Evolutionary conservation across 1,284 basidiomycete species (phyloP).

Genomic region (Gomphus sp.): DNA sequence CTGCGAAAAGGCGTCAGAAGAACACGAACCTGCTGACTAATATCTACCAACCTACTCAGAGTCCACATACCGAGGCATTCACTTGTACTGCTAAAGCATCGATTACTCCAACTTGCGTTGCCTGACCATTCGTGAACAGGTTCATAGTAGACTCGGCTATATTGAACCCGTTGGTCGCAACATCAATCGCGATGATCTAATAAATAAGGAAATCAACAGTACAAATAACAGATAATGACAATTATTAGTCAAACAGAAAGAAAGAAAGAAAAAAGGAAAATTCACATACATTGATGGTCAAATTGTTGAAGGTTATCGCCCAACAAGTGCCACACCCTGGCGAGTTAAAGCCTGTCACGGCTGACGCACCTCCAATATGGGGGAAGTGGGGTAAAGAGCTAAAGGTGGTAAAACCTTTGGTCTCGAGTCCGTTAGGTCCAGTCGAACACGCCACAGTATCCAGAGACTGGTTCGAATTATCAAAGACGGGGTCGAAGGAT

Average conservation of each 20-base stretch:
- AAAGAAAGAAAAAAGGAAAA: background rate
- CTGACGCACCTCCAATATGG: slow-evolving; percentile 33
- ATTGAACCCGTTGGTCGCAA: slow-evolving; percentile 22
- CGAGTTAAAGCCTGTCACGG: slow-evolving; percentile 34
- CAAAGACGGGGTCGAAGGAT: slow-evolving; percentile 34
- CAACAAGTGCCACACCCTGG: slow-evolving; percentile 41
- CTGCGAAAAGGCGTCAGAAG: background rate
- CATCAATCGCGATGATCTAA: slow-evolving; percentile 24
- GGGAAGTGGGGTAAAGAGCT: slow-evolving; percentile 33
- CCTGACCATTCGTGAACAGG: slow-evolving; percentile 20
- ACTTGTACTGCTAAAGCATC: slow-evolving; percentile 17
- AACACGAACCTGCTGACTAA: background rate
- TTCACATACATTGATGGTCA: slow-evolving; percentile 20
- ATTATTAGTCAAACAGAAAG: background rate
- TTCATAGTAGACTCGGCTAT: slow-evolving; percentile 26
- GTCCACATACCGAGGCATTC: background rate
- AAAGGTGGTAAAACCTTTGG: slow-evolving; percentile 29
- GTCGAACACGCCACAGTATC: slow-evolving; percentile 41
- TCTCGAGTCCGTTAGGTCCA: slow-evolving; percentile 35
- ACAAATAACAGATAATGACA: background rate
- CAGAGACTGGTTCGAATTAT: slow-evolving; percentile 26
- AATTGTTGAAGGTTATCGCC: slow-evolving; percentile 31
- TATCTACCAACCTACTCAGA: background rate
- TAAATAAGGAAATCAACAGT: background rate
- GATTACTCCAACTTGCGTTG: slow-evolving; percentile 18